These are phyloP conservation scores for Geranium incanum DNA, from an alignment of 441 rosid species.

Conservation along the genomic window DNA sequence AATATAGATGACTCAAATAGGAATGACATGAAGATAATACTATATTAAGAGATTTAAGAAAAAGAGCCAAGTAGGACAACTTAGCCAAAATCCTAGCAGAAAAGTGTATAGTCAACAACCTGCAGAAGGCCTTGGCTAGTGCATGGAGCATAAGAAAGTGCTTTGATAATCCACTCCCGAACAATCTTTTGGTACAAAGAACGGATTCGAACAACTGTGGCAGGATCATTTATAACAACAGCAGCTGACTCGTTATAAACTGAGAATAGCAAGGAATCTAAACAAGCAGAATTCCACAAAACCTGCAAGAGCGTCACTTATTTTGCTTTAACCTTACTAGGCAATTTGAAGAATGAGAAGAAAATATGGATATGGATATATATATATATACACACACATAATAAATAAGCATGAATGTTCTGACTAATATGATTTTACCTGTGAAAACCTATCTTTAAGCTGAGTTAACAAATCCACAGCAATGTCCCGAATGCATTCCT, in stretches of 20 bases:
- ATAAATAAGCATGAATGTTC: conserved; percentile 7
- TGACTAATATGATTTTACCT: conserved; percentile 40
- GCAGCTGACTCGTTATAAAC: conserved; percentile 56
- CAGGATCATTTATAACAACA: conserved; percentile 73
- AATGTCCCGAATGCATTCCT: conserved; percentile 86
- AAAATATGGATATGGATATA: conserved; percentile 1
- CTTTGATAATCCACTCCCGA: conserved; percentile 81
- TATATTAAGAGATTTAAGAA: not conserved
- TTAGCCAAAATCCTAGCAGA: not conserved
- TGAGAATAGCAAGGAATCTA: conserved; percentile 74
- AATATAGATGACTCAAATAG: conserved; percentile 7
- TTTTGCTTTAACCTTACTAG: conserved; percentile 19
- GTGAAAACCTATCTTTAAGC: conserved; percentile 93
- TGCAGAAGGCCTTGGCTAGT: conserved; percentile 98
- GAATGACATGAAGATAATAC: conserved; percentile 5
- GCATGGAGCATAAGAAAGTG: conserved; percentile 94
- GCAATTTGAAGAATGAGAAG: conserved; percentile 17
- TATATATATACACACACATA: not conserved
- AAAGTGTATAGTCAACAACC: conserved; percentile 34
- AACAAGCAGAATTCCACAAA: conserved; percentile 95
- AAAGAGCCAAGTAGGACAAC: not conserved
- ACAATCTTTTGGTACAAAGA: conserved; percentile 79
- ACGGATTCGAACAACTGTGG: conserved; percentile 67
- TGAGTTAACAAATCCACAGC: conserved; percentile 76
- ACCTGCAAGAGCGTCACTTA: conserved; percentile 47